Conservation (phyloP, 371 early-diverging fungal species). For the Scutellospora calospora region DNA sequence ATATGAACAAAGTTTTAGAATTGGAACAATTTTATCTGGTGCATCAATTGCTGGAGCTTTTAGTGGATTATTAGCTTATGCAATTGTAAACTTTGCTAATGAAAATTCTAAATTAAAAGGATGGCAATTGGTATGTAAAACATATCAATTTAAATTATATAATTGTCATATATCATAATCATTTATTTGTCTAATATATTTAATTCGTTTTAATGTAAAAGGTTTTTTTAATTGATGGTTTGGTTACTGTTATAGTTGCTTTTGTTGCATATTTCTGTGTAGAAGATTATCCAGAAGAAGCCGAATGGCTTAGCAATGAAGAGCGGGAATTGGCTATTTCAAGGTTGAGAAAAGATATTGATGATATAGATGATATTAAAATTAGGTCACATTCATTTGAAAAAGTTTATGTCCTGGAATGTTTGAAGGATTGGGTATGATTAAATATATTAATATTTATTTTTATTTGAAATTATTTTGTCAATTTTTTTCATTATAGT, state of each 20-base stretch:
- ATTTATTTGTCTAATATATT: slow-evolving; percentile 52
- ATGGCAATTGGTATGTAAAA: slow-evolving; percentile 71
- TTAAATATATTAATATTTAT: neutral
- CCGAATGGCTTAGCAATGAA: slow-evolving; percentile 60
- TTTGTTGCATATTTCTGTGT: slow-evolving; percentile 57
- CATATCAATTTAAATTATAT: no score
- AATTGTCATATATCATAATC: slow-evolving; percentile 50
- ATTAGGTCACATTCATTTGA: slow-evolving; percentile 41
- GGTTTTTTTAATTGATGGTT: slow-evolving; percentile 67
- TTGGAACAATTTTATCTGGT: slow-evolving; percentile 72
- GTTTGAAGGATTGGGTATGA: slow-evolving; percentile 53
- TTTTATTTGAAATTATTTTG: neutral
- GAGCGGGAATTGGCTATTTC: slow-evolving; percentile 59
- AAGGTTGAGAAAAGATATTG: slow-evolving; percentile 56
- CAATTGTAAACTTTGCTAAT: slow-evolving; percentile 61
- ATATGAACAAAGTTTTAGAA: slow-evolving; percentile 74
- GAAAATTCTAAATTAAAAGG: slow-evolving; percentile 55
- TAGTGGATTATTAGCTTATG: slow-evolving; percentile 69
- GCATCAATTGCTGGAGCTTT: slow-evolving; percentile 76
- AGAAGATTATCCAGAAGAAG: slow-evolving; percentile 66
- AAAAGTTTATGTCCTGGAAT: slow-evolving; percentile 53
- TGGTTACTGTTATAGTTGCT: slow-evolving; percentile 59
- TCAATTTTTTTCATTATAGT: neutral
- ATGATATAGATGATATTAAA: no score
- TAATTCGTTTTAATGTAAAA: slow-evolving; percentile 61